Conservation (phyloP, 2,329 filamentous ascomycete species). For the Atkinsonella texensis region DNA sequence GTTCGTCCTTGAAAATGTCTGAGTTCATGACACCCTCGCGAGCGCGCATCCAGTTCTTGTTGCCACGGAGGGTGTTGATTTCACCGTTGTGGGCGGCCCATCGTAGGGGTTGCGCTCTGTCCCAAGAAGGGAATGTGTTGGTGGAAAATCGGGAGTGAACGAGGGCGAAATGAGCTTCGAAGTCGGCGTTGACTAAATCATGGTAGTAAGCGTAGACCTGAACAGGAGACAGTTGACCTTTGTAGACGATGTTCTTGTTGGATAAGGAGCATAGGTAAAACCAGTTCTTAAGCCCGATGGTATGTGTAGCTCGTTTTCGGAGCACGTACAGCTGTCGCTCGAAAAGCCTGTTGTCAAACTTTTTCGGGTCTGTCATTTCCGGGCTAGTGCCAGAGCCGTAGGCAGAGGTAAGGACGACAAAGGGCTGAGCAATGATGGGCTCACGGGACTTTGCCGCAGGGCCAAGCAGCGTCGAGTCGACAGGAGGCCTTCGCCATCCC, state of each 20-base stretch:
- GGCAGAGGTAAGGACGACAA: conserved; percentile 74
- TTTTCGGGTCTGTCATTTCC: conserved; percentile 62
- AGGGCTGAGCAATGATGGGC: conserved; percentile 89
- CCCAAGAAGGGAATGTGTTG: conserved; percentile 97
- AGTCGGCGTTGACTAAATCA: conserved; percentile 92
- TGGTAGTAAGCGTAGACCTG: conserved; percentile 99
- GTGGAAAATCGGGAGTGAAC: conserved; percentile 97
- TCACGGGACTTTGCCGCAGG: conserved; percentile 89
- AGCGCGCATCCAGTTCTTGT: conserved; percentile 99
- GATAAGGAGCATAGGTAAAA: conserved; percentile 95
- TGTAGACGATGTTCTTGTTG: conserved; percentile 99
- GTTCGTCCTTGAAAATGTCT: conserved; percentile 80
- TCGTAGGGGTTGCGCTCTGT: conserved; percentile 86
- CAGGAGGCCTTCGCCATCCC: conserved; percentile 91
- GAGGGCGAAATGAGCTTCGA: conserved; percentile 91
- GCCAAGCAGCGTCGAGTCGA: conserved; percentile 85
- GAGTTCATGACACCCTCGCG: conserved; percentile 92
- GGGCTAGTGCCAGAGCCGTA: conserved; percentile 76
- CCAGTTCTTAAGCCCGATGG: conserved; percentile 94
- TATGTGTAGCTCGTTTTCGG: conserved; percentile 88
- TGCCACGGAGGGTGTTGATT: conserved; percentile 92
- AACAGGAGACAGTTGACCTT: conserved; percentile 85
- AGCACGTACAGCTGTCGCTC: conserved; percentile 91
- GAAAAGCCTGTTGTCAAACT: conserved; percentile 76
- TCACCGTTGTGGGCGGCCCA: conserved; percentile 99